These are phyloP conservation scores for Tricholoma flavovirens DNA, from an alignment of 768 basidiomycete genomes.

Conservation along the genomic window DNA sequence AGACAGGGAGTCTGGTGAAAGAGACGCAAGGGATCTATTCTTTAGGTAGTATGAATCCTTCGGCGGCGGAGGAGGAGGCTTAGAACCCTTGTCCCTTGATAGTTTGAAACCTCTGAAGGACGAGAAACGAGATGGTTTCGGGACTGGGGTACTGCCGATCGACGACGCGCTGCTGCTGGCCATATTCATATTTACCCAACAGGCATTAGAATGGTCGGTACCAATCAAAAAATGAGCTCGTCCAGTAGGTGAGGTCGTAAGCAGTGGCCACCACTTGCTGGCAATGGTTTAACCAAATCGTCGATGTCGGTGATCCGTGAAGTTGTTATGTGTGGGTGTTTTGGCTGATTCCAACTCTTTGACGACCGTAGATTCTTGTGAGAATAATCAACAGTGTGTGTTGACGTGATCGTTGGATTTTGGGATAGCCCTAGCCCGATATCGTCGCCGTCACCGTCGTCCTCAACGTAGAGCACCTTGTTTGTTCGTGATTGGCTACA, in stretches of 20 bases:
- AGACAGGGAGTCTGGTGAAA: conserved; percentile 38
- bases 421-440: neutral
- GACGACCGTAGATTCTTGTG: neutral
- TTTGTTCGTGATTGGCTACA: neutral
- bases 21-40: conserved; percentile 41
- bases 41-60: conserved; percentile 54
- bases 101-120: conserved; percentile 31
- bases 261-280: neutral
- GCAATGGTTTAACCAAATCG: neutral
- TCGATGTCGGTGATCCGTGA: conserved; percentile 3
- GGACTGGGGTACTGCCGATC: conserved; percentile 8
- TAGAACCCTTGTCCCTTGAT: conserved; percentile 21
- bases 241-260: neutral
- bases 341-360: neutral
- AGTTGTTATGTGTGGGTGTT: neutral
- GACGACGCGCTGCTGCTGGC: conserved; percentile 23
- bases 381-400: neutral
- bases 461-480: neutral
- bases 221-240: neutral
- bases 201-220: neutral
- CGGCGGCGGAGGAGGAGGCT: conserved; percentile 57
- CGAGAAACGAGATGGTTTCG: conserved; percentile 25
- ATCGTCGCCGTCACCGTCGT: neutral
- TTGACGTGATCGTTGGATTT: neutral
- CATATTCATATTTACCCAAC: conserved; percentile 21